Conservation (phyloP, 169 alveolate genomes). For the Eimeria tenella region DNA sequence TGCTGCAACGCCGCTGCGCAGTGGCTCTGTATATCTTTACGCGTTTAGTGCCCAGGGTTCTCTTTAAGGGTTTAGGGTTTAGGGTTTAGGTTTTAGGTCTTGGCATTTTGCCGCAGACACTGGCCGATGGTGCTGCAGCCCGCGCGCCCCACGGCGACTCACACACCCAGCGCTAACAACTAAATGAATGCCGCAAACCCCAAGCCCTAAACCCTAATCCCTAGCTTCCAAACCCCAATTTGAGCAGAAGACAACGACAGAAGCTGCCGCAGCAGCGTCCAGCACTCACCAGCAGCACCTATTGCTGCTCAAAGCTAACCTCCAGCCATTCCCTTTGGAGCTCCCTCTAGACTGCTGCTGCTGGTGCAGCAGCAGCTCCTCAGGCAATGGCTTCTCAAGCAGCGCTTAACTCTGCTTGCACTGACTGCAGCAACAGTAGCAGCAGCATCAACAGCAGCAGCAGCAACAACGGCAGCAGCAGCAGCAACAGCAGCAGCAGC, state of each 20-base stretch:
- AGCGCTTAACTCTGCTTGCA: not conserved
- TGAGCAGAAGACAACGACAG: not conserved
- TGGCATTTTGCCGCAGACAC: not conserved
- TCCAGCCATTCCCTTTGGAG: too few species aligned
- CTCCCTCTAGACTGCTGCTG: too few species aligned
- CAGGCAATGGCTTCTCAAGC: not conserved
- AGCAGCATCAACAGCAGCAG: conserved; percentile 23
- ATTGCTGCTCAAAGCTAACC: too few species aligned
- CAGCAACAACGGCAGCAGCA: conserved; percentile 3
- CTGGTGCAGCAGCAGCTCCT: not conserved
- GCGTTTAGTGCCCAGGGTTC: not conserved
- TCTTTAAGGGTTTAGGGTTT: not conserved
- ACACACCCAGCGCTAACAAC: not conserved
- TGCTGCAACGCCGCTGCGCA: not conserved
- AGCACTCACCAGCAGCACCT: not conserved
- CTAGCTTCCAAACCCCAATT: not conserved
- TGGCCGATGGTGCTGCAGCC: not conserved
- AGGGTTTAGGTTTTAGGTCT: not conserved
- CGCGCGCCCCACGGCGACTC: not conserved
- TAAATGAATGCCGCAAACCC: not conserved
- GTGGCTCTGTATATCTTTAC: not conserved
- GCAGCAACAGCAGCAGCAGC: conserved; percentile 9
- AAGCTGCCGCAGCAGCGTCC: not conserved
- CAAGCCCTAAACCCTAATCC: not conserved
- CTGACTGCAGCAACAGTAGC: not conserved